Evolutionary conservation across 352 stramenopile species (phyloP).

Genomic region (Globisporangium orthogonon): DNA sequence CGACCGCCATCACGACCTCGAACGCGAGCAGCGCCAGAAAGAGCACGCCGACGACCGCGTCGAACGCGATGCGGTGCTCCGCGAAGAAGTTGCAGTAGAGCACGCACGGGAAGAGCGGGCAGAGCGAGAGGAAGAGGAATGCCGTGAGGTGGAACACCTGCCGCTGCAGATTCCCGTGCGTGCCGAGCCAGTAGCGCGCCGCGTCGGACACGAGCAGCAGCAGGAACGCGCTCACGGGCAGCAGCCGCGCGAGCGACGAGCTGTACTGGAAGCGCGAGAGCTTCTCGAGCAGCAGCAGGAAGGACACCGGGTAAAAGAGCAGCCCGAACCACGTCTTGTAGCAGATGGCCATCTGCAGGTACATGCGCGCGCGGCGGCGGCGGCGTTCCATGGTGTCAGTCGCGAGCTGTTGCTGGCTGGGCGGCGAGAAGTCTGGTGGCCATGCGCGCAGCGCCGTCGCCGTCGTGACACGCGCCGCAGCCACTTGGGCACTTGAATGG

Average conservation of each 20-base stretch:
- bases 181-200: conserved; percentile 52
- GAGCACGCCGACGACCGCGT: conserved; percentile 26
- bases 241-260: conserved; percentile 28
- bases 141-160: conserved; percentile 62
- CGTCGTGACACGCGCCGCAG: no score
- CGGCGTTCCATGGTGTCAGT: conserved; percentile 17
- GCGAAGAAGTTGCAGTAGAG: conserved; percentile 48
- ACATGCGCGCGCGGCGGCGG: conserved; percentile 31
- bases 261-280: conserved; percentile 28
- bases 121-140: conserved; percentile 64
- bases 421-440: no score
- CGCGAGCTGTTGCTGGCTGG: background rate
- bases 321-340: conserved; percentile 45
- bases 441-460: no score
- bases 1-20: conserved; percentile 27
- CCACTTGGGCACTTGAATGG: no score
- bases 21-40: conserved; percentile 32
- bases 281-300: conserved; percentile 57
- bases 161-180: conserved; percentile 40
- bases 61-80: conserved; percentile 44
- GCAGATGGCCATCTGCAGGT: conserved; percentile 56
- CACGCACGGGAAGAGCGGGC: conserved; percentile 44
- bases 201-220: conserved; percentile 38
- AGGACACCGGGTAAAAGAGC: conserved; percentile 57
- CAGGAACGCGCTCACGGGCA: conserved; percentile 38